phyloP scores from a whole-genome alignment of 192 early-diverging fungal species.

The Gigaspora rosea region DNA sequence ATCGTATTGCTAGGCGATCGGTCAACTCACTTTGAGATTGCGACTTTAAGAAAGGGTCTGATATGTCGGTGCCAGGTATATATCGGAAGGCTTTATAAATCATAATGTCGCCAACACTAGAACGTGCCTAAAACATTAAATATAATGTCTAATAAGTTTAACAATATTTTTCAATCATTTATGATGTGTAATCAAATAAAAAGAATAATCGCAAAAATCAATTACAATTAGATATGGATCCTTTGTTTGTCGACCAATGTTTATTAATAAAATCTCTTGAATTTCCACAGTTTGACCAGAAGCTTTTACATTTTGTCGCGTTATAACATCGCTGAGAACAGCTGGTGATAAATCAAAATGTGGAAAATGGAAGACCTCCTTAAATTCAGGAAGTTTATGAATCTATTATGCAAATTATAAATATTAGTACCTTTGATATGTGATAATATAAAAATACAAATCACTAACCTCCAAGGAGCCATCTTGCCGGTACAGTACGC shows the following conservation, averaged over 20 bases:
- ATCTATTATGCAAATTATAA: slow-evolving; percentile 39
- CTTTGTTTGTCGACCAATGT: slow-evolving; percentile 60
- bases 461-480: slow-evolving; percentile 64
- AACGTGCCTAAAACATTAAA: slow-evolving; percentile 53
- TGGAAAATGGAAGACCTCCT: slow-evolving; percentile 59
- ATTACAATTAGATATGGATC: slow-evolving; percentile 74
- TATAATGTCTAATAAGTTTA: background rate
- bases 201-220: background rate
- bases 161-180: background rate
- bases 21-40: slow-evolving; percentile 32
- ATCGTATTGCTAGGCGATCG: slow-evolving; percentile 65
- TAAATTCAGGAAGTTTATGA: slow-evolving; percentile 55
- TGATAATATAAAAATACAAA: background rate
- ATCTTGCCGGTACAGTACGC: slow-evolving; percentile 60
- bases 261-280: slow-evolving; percentile 68
- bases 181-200: background rate
- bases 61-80: slow-evolving; percentile 41
- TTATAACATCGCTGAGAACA: slow-evolving; percentile 52
- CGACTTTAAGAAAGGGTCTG: slow-evolving; percentile 18
- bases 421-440: background rate
- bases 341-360: slow-evolving; percentile 61
- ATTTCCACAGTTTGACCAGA: slow-evolving; percentile 52
- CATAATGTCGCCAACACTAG: slow-evolving; percentile 64
- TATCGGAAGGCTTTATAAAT: slow-evolving; percentile 70
- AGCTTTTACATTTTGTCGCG: slow-evolving; percentile 43